Evolutionary conservation across 352 stramenopile genomes (phyloP), one percentile per base, ranked within the genome.

Genomic region (Phytophthora pluvialis): DNA sequence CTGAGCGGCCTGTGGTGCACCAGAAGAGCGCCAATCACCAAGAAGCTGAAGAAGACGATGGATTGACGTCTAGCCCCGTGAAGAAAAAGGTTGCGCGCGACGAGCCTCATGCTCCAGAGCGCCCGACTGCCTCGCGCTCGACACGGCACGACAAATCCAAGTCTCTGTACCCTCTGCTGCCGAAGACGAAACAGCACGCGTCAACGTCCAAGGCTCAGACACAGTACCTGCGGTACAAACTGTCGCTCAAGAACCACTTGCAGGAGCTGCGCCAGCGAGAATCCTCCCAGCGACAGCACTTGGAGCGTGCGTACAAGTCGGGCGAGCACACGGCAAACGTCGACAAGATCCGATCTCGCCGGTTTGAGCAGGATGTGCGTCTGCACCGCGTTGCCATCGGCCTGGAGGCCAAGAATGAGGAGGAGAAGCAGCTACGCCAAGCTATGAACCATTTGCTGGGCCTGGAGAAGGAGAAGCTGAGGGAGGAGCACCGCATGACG

Each of bases 331-430:
- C 73, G 33, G 78, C 80, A 18, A 89, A 81, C 40, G 81, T 90
- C 6, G 83, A 92, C 53, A 81, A 80, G 71, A 92, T 93, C 48
- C 79, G 84, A 36, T 71, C 81, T 13, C 80, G 74, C 9, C 72
- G 80, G 16, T 87, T 93, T 18, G 71, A 89, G 31, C 82, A 93
- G 29, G 81, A 91, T 49, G 71, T 93, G 32, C 81, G 81, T 9
- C 61, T 90, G 49, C 78, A 89, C 18, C 82, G 84, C 13, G 80
- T 93, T 40, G 69, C 84, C 1, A 68, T 91, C 38, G 79, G 83
- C 2, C 25, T 91, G 31, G 76, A 90, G 28, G 67, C 78, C 21
- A 89, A 87, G 56, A 81, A 76, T 8, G 72, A 89, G 43, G 80
- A 91, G 42, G 84, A 91, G 50, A 86, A 83, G 51, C 79, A 91